phyloP scores from a whole-genome alignment of 371 early-diverging fungal species.

The Lichtheimia ornata region DNA sequence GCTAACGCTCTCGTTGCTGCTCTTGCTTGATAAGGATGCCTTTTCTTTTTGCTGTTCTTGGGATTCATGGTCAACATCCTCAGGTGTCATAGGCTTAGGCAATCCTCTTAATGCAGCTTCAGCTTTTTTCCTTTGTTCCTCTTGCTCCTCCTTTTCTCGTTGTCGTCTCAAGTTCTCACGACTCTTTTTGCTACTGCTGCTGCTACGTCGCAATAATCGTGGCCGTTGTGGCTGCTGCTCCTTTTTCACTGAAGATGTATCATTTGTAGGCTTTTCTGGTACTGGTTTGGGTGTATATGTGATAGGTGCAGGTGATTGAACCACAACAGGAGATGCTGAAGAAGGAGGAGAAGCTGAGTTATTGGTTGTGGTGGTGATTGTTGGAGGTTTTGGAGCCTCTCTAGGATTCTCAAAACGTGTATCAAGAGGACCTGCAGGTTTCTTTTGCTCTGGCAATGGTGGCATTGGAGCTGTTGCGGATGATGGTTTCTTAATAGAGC shows the following conservation, averaged over 20 bases:
- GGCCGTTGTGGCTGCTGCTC: neutral
- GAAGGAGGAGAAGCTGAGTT: neutral
- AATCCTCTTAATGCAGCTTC: too few species aligned
- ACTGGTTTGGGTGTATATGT: neutral
- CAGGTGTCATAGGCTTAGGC: too few species aligned
- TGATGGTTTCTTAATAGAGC: neutral
- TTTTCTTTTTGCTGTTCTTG: too few species aligned
- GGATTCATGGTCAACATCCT: too few species aligned
- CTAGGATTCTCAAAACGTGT: slow-evolving; percentile 34
- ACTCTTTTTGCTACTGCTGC: slow-evolving; percentile 39
- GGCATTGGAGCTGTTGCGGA: neutral
- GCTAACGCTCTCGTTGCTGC: neutral
- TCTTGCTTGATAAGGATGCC: neutral
- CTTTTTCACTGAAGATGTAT: too few species aligned
- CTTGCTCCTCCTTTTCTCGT: slow-evolving; percentile 19
- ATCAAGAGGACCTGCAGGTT: neutral
- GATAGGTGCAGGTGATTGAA: too few species aligned
- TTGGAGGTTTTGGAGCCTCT: slow-evolving; percentile 31
- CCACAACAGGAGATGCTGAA: neutral
- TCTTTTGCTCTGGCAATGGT: slow-evolving; percentile 9
- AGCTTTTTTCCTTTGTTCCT: slow-evolving; percentile 3
- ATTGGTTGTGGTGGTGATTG: neutral
- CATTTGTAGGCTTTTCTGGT: slow-evolving; percentile 3
- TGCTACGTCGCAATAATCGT: slow-evolving; percentile 27
- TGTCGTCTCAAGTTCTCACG: slow-evolving; percentile 33